phyloP scores from a whole-genome alignment of 345 rosid genomes.

The Eucalyptus curtisii region DNA sequence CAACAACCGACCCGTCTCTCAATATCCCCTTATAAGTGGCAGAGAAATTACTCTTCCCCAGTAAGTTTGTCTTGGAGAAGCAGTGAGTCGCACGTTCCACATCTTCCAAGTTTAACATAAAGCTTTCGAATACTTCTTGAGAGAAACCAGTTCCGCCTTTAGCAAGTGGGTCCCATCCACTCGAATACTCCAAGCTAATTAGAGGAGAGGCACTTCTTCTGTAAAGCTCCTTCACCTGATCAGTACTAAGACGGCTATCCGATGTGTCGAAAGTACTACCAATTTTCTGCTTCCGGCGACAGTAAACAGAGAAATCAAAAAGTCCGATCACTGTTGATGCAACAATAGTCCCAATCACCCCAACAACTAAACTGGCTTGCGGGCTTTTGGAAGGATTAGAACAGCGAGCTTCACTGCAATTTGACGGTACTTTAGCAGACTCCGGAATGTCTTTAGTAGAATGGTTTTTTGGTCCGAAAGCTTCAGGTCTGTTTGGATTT shows the following conservation, averaged over 20 bases:
- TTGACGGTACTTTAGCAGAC: constrained; percentile 43
- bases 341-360: constrained; percentile 26
- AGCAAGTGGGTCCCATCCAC: constrained; percentile 90
- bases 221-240: constrained; percentile 50
- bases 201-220: constrained; percentile 67
- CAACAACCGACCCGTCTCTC: constrained; percentile 77
- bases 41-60: constrained; percentile 67
- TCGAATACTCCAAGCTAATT: constrained; percentile 83
- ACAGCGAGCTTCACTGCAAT: constrained; percentile 24
- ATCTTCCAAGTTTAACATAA: constrained; percentile 85
- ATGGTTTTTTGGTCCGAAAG: constrained; percentile 35
- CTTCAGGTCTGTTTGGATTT: constrained; percentile 49
- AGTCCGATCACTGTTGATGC: constrained; percentile 27
- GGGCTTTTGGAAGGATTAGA: constrained; percentile 14
- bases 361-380: constrained; percentile 30
- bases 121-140: constrained; percentile 81
- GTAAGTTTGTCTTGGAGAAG: constrained; percentile 64
- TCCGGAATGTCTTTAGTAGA: constrained; percentile 41
- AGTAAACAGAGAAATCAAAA: constrained; percentile 38
- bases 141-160: constrained; percentile 48
- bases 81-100: constrained; percentile 94
- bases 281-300: constrained; percentile 64
- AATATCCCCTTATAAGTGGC: constrained; percentile 66
- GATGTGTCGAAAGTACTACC: constrained; percentile 45
- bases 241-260: constrained; percentile 63